These are phyloP conservation scores for Nakataea oryzae DNA, from an alignment of 2,329 filamentous ascomycete species.

Conservation along the genomic window DNA sequence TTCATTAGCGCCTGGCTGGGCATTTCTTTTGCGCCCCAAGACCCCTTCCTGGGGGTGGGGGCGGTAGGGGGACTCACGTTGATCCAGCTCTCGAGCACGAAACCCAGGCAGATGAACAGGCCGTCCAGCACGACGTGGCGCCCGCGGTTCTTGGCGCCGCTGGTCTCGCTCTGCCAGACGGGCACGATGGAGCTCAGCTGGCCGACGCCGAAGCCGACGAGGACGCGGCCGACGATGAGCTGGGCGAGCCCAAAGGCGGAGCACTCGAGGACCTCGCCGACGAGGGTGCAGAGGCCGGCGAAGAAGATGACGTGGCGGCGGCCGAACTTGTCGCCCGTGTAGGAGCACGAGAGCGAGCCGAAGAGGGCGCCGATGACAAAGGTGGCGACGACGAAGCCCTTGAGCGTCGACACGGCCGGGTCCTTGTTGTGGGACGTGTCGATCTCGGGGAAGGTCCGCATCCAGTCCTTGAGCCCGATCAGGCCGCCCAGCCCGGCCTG, in stretches of 20 bases:
- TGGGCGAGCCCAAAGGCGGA: constrained; percentile 34
- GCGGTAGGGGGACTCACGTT: constrained; percentile 5
- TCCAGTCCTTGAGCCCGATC: constrained; percentile 19
- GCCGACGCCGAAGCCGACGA: constrained; percentile 35
- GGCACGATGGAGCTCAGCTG: constrained; percentile 35
- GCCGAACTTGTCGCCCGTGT: constrained; percentile 35
- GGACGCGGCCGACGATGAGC: constrained; percentile 37
- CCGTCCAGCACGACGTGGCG: constrained; percentile 14
- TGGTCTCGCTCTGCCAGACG: constrained; percentile 14
- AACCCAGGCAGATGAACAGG: constrained; percentile 8
- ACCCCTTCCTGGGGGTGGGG: too few species aligned
- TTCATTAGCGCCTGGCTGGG: too few species aligned
- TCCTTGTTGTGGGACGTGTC: constrained; percentile 33
- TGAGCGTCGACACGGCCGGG: constrained; percentile 21
- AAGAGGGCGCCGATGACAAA: constrained; percentile 13
- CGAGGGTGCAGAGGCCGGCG: constrained; percentile 34
- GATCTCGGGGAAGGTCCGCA: constrained; percentile 34
- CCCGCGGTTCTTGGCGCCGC: constrained; percentile 11
- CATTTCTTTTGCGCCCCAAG: too few species aligned
- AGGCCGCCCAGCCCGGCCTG: constrained; percentile 38
- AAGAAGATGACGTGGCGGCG: constrained; percentile 37
- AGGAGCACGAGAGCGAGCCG: constrained; percentile 12
- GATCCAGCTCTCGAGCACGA: constrained; percentile 9
- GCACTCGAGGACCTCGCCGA: constrained; percentile 36
- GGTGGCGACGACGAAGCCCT: constrained; percentile 13